Evolutionary conservation across 1,139 yeast genomes (phyloP).

Genomic region (Yamadazyma epiphylla): DNA sequence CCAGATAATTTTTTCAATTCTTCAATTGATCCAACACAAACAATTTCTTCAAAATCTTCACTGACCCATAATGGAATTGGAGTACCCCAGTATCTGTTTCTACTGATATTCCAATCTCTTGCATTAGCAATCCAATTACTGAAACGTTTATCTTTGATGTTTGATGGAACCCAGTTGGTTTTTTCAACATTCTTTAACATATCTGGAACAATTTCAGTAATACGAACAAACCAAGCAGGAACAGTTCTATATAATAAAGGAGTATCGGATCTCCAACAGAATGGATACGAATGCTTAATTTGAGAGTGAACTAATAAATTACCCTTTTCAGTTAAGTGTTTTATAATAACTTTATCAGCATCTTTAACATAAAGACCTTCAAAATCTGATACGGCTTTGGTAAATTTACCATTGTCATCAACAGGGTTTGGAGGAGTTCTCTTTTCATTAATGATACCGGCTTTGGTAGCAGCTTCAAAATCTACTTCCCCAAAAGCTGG

Average conservation of each 20-base stretch:
- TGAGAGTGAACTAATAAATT: constrained; percentile 74
- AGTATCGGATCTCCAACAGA: constrained; percentile 99
- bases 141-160: constrained; percentile 90
- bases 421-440: constrained; percentile 87
- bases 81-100: constrained; percentile 99
- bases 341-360: constrained; percentile 90
- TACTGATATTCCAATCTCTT: constrained; percentile 97
- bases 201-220: constrained; percentile 79
- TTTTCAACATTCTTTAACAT: constrained; percentile 82
- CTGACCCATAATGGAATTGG: constrained; percentile 98
- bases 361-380: constrained; percentile 89
- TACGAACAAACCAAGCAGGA: constrained; percentile 98
- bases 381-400: constrained; percentile 67
- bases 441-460: constrained; percentile 70
- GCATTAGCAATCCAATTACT: constrained; percentile 98
- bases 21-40: constrained; percentile 86
- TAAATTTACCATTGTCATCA: constrained; percentile 86
- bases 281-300: constrained; percentile 93
- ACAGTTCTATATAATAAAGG: constrained; percentile 94
- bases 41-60: constrained; percentile 88
- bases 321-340: constrained; percentile 74
- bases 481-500: constrained; percentile 99
- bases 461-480: constrained; percentile 73
- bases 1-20: constrained; percentile 87
- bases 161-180: constrained; percentile 93